Evolutionary conservation across 768 basidiomycete species (phyloP).

Genomic region (Postia placenta): DNA sequence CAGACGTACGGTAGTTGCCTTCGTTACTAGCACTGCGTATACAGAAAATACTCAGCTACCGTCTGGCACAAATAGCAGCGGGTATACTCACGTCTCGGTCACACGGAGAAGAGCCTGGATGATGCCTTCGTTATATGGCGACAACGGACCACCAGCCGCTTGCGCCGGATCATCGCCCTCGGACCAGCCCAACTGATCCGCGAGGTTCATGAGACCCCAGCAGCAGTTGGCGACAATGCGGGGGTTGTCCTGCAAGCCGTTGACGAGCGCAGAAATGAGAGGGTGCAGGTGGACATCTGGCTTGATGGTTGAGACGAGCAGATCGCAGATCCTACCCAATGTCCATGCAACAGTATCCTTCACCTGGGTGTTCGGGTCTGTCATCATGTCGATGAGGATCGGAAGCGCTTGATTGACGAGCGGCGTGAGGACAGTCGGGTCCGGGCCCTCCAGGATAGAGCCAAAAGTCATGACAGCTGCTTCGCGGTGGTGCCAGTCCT

Average conservation of each 20-base stretch:
- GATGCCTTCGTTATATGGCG: constrained; percentile 85
- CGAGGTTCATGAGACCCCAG: constrained; percentile 94
- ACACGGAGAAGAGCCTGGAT: constrained; percentile 77
- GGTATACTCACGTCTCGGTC: constrained; percentile 68
- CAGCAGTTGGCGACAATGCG: constrained; percentile 91
- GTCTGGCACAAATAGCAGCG: not conserved
- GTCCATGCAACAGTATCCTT: constrained; percentile 99
- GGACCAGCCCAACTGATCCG: constrained; percentile 77
- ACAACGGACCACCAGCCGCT: constrained; percentile 62
- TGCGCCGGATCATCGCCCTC: constrained; percentile 54
- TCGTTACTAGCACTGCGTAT: constrained; percentile 69
- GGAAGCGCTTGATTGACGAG: constrained; percentile 93
- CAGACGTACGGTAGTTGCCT: constrained; percentile 88
- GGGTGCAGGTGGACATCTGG: constrained; percentile 83
- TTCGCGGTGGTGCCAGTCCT: constrained; percentile 94
- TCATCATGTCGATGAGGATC: constrained; percentile 94
- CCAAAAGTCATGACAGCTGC: constrained; percentile 99
- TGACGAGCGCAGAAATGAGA: constrained; percentile 77
- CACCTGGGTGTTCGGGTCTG: constrained; percentile 75
- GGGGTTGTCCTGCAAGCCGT: constrained; percentile 72
- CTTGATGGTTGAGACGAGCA: constrained; percentile 80
- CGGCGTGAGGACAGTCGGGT: constrained; percentile 79
- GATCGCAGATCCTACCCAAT: constrained; percentile 89
- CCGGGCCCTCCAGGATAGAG: constrained; percentile 94
- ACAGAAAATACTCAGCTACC: not conserved